Conservation (phyloP, 352 stramenopile species). For the Phytopythium montanum region DNA sequence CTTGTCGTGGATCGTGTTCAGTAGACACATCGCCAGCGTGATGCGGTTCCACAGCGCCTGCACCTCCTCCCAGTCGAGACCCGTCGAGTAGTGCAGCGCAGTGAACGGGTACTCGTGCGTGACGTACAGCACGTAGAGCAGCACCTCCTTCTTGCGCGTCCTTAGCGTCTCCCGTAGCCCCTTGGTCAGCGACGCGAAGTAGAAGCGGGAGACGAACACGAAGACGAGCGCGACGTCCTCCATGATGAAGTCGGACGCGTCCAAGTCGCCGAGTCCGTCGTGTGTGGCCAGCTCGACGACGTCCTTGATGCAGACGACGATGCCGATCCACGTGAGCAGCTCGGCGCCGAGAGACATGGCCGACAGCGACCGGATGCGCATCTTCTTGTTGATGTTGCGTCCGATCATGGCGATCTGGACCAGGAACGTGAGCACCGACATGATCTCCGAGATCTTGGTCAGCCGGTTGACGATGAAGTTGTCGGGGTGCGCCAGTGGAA, state of each 20-base stretch:
- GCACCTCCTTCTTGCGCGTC: slow-evolving; percentile 13
- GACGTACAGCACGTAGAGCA: slow-evolving; percentile 24
- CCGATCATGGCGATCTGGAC: slow-evolving; percentile 28
- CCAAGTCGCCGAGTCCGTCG: slow-evolving; percentile 17
- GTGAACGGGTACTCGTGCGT: slow-evolving; percentile 41
- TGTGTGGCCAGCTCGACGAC: not conserved
- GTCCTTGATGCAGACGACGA: not conserved
- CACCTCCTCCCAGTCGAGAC: slow-evolving; percentile 31
- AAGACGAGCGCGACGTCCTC: slow-evolving; percentile 16
- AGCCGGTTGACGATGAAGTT: slow-evolving; percentile 9
- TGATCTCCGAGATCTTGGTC: slow-evolving; percentile 26
- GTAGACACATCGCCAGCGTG: slow-evolving; percentile 28
- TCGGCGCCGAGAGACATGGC: slow-evolving; percentile 13
- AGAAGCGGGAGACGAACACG: slow-evolving; percentile 18
- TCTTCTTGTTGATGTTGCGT: slow-evolving; percentile 11
- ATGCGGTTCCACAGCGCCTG: slow-evolving; percentile 36
- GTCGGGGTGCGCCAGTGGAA: slow-evolving; percentile 17
- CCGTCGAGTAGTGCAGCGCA: slow-evolving; percentile 16
- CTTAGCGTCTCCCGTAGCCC: slow-evolving; percentile 4
- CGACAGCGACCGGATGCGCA: slow-evolving; percentile 16
- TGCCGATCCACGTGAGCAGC: slow-evolving; percentile 10
- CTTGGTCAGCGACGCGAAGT: slow-evolving; percentile 13
- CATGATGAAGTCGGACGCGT: slow-evolving; percentile 9
- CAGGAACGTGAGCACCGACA: slow-evolving; percentile 21
- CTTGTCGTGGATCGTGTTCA: slow-evolving; percentile 19